Evolutionary conservation across 208 protist species (phyloP), one percentile per base, ranked within the genome.

Genomic region (Crithidia acanthocephali): DNA sequence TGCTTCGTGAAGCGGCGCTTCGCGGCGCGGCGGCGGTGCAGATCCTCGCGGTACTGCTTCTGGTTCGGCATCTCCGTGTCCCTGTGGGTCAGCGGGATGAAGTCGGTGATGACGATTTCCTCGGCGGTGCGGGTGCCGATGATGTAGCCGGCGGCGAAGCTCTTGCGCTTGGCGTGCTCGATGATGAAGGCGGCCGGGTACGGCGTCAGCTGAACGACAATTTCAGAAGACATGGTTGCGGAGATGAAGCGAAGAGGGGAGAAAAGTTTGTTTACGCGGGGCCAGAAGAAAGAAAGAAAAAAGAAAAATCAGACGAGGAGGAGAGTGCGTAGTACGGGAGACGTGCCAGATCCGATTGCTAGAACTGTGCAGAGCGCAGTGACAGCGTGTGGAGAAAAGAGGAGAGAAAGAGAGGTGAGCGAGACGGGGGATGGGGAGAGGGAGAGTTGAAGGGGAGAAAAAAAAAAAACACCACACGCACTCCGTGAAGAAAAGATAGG

Each of bases 141-240:
- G 55, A 95, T 69, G 67, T 80, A 92, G 33, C 91, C 91, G 18
- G 87, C 80, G 32, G 85, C 85, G 56, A 82, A 76, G 28, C 37
- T 33, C 56, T 80, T 84, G 32, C 91, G 88, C 84, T 96, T 93
- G 30, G 77, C 85, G 74, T 96, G 91, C 71, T 94, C 91, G 40
- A 96, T 45, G 65, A 96, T 96, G 64, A 86, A 81, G 23, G 85
- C 50, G 22, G 91, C 82, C 48, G 93, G 87, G 82, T 93, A 91
- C 22, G 87, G 87, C 51, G 85, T 74, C 52, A 96, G 60, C 50
- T 82, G 51, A 44, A 81, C 59, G 20, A 51, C 58, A 28, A 72
- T 27, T 27, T 78, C 72, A 42, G 48, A 61, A 23, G 63, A 16
- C 63, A 68, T 59, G 48, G 50, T 10, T 37, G 27, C 20, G 11